phyloP scores from a whole-genome alignment of 129 eudicot species.

The Saussurea involucrata region DNA sequence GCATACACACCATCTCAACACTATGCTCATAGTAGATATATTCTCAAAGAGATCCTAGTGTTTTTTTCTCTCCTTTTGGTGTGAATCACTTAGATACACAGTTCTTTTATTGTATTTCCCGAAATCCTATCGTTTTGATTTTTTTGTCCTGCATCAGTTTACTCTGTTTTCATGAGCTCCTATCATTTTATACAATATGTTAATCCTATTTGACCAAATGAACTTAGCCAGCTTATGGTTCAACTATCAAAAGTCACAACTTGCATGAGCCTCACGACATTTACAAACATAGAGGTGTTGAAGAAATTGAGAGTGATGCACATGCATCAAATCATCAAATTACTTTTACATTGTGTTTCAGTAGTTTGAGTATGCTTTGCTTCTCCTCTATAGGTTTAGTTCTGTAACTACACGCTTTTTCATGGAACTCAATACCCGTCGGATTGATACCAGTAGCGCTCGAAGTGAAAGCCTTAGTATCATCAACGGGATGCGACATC shows the following conservation, averaged over 20 bases:
- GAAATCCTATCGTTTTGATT: neutral
- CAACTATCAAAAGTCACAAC: neutral
- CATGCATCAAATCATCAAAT: neutral
- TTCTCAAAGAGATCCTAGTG: neutral
- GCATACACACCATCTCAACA: neutral
- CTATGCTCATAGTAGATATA: neutral
- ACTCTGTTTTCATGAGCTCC: neutral
- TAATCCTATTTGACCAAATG: neutral
- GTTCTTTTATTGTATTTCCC: neutral
- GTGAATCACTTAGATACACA: neutral
- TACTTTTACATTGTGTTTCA: slow-evolving; percentile 2
- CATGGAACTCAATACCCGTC: slow-evolving; percentile 91
- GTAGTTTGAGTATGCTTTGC: slow-evolving; percentile 11
- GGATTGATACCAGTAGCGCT: slow-evolving; percentile 83
- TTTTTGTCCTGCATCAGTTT: neutral
- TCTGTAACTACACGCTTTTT: slow-evolving; percentile 83
- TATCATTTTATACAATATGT: neutral
- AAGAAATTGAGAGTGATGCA: neutral
- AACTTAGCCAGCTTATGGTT: neutral
- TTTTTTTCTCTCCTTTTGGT: neutral
- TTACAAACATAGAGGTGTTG: neutral
- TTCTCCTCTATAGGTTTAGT: slow-evolving; percentile 49
- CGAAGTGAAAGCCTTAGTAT: slow-evolving; percentile 88
- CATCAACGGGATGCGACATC: slow-evolving; percentile 85
- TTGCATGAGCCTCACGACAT: neutral